phyloP scores from a whole-genome alignment of 495 filamentous ascomycete species.

The Copromyces sp. region DNA sequence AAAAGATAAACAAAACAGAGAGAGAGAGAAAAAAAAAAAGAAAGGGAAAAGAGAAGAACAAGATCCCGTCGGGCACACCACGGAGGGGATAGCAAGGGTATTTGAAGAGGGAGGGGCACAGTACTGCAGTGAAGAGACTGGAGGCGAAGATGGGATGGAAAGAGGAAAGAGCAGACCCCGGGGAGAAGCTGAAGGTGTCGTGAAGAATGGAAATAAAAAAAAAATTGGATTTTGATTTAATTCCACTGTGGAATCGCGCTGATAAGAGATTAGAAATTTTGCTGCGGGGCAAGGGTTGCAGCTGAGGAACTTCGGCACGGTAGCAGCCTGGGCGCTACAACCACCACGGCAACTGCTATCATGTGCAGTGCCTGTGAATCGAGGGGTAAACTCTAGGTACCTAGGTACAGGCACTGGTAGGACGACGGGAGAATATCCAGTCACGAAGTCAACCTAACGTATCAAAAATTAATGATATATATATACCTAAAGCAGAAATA shows the following conservation, averaged over 20 bases:
- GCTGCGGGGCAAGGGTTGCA: conserved; percentile 10
- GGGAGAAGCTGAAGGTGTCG: conserved; percentile 5
- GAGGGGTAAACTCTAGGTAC: neutral
- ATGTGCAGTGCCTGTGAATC: neutral
- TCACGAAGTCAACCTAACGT: neutral
- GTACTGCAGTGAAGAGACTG: conserved; percentile 5
- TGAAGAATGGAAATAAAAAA: neutral
- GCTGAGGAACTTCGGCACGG: neutral
- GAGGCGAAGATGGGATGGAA: conserved; percentile 4
- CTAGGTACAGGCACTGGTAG: neutral
- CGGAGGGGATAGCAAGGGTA: neutral
- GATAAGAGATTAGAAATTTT: conserved; percentile 17
- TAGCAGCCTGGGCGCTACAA: neutral
- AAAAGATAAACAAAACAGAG: conserved; percentile 3
- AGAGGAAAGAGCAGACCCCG: conserved; percentile 1
- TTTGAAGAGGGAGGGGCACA: neutral
- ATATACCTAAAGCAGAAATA: neutral
- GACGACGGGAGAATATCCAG: neutral
- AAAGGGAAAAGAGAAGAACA: neutral
- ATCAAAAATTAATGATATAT: neutral
- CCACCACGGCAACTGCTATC: neutral
- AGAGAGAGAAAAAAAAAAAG: conserved; percentile 2
- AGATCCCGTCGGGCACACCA: neutral
- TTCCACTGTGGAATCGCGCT: conserved; percentile 16
- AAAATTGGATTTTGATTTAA: conserved; percentile 17